These are phyloP conservation scores for Kregervanrija pseudodelftensis DNA, from an alignment of 805 yeast genomes.

Conservation along the genomic window DNA sequence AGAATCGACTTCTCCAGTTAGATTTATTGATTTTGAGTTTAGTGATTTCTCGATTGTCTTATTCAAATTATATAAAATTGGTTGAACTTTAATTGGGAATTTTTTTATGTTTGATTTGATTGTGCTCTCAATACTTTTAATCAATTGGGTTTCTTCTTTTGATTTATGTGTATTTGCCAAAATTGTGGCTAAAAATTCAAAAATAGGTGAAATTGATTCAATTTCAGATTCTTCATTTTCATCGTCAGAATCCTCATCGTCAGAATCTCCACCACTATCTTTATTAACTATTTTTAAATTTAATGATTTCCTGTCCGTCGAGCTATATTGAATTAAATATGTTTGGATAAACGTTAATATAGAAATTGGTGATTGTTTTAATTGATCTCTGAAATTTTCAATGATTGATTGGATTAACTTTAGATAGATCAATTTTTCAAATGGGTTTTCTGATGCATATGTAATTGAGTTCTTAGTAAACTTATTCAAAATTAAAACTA, in stretches of 20 bases:
- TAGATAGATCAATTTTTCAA: constrained; percentile 49
- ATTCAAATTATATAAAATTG: too few species aligned
- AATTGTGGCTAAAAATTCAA: constrained; percentile 4
- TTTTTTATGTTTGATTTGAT: not conserved
- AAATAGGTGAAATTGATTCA: constrained; percentile 19
- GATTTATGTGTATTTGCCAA: constrained; percentile 1
- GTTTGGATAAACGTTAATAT: constrained; percentile 7
- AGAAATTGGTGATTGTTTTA: constrained; percentile 35
- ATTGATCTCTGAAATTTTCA: constrained; percentile 46
- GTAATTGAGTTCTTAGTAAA: constrained; percentile 41
- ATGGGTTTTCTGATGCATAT: constrained; percentile 38
- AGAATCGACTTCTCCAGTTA: constrained; percentile 1
- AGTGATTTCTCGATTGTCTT: too few species aligned
- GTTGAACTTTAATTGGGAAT: constrained; percentile 1
- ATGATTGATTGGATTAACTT: constrained; percentile 58
- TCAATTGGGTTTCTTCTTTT: constrained; percentile 1
- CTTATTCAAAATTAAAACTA: constrained; percentile 45
- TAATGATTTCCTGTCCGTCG: not conserved
- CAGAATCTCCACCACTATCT: constrained; percentile 28
- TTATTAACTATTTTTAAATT: constrained; percentile 4
- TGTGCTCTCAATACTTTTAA: constrained; percentile 10
- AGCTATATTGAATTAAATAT: constrained; percentile 3
- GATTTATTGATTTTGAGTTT: not conserved
- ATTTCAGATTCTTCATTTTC: constrained; percentile 25
- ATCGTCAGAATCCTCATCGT: constrained; percentile 31